These are phyloP conservation scores for Orbilia oligospora DNA, from an alignment of 2,329 filamentous ascomycete species.

Conservation along the genomic window DNA sequence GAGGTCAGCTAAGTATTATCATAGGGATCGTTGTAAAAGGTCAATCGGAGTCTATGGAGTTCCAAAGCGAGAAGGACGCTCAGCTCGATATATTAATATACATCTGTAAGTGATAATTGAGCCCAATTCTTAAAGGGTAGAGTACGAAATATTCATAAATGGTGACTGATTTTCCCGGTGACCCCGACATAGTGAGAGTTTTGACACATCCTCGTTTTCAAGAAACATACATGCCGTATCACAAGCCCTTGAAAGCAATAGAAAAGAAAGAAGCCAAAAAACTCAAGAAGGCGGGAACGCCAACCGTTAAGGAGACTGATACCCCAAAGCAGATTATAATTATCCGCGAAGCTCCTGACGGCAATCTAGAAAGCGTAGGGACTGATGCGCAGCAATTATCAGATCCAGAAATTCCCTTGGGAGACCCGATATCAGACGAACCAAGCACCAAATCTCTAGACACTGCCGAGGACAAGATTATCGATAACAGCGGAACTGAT, in stretches of 20 bases:
- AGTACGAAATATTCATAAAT: background rate
- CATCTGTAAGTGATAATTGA: background rate
- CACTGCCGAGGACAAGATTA: background rate
- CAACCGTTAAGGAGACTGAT: too few species aligned
- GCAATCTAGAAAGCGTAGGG: too few species aligned
- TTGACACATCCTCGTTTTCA: conserved; percentile 26
- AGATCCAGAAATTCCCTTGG: background rate
- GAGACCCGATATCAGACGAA: background rate
- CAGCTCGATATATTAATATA: conserved; percentile 23
- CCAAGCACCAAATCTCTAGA: background rate
- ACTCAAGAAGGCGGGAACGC: too few species aligned
- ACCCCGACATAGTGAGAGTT: conserved; percentile 12
- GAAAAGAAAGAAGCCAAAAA: background rate
- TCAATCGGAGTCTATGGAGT: background rate
- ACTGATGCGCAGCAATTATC: too few species aligned
- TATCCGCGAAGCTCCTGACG: too few species aligned
- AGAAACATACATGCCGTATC: conserved; percentile 3
- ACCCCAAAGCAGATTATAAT: too few species aligned
- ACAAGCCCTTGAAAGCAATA: background rate
- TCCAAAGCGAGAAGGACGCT: conserved; percentile 25
- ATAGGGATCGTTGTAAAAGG: conserved; percentile 16
- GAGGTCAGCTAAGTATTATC: background rate
- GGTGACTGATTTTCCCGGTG: too few species aligned
- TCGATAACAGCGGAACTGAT: background rate
- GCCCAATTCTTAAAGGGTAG: too few species aligned